phyloP scores from a whole-genome alignment of 1,139 yeast genomes.

The Dujonia santamariae region DNA sequence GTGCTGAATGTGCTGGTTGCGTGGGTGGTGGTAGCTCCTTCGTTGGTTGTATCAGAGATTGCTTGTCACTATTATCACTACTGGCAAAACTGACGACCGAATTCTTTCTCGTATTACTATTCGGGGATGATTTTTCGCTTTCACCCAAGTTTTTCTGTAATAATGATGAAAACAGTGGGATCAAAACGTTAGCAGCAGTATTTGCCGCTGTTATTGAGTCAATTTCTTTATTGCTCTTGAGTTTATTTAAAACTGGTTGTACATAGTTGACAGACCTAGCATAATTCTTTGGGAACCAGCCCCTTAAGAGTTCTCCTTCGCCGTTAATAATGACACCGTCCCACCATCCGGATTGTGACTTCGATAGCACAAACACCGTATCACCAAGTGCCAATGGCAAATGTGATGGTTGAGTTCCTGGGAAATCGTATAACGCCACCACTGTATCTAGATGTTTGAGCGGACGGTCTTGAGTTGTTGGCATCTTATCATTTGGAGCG shows the following conservation, averaged over 20 bases:
- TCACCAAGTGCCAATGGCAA: constrained; percentile 49
- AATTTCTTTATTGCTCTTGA: constrained; percentile 39
- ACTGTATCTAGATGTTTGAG: constrained; percentile 47
- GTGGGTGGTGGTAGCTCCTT: constrained; percentile 8
- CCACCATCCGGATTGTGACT: constrained; percentile 70
- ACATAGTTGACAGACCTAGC: constrained; percentile 49
- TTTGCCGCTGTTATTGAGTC: constrained; percentile 48
- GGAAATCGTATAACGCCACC: constrained; percentile 50
- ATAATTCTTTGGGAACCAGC: constrained; percentile 74
- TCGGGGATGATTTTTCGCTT: constrained; percentile 27
- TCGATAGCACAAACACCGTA: constrained; percentile 48
- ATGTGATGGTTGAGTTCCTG: constrained; percentile 45
- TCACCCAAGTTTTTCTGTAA: constrained; percentile 37
- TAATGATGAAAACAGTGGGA: constrained; percentile 42
- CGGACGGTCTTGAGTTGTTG: constrained; percentile 19
- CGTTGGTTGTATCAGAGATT: not conserved
- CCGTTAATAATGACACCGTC: constrained; percentile 56
- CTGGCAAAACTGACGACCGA: constrained; percentile 44
- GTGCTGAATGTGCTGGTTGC: not conserved
- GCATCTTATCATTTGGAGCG: constrained; percentile 25
- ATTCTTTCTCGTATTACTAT: constrained; percentile 38
- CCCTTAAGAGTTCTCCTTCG: constrained; percentile 48
- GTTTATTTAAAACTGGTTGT: constrained; percentile 41
- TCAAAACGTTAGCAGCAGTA: constrained; percentile 48
- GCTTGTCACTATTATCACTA: constrained; percentile 3